Conservation (phyloP, 441 rosid species). For the Pelargonium cotyledonis region DNA sequence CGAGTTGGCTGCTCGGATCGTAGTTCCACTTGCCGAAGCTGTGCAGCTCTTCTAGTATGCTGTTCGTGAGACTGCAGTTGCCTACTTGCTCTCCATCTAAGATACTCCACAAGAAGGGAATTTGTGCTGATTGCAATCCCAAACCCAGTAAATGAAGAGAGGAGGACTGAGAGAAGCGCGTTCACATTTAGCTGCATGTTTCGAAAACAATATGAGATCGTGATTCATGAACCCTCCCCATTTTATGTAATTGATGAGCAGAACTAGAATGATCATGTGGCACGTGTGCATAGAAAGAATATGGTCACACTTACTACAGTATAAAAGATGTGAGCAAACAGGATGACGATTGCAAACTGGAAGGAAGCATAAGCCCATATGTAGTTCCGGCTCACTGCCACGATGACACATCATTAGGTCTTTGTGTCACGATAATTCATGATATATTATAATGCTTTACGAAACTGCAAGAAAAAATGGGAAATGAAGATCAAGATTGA, state of each 20-base stretch:
- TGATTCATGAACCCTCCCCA: not conserved
- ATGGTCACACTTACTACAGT: constrained; percentile 27
- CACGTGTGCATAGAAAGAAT: not conserved
- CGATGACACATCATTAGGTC: constrained; percentile 15
- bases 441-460: constrained; percentile 14
- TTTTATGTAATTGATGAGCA: not conserved
- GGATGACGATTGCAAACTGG: constrained; percentile 41
- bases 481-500: constrained; percentile 10
- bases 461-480: constrained; percentile 16
- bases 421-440: constrained; percentile 19
- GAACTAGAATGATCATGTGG: not conserved
- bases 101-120: constrained; percentile 35
- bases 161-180: constrained; percentile 34
- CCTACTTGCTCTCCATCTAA: constrained; percentile 31
- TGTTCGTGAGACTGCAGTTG: constrained; percentile 23
- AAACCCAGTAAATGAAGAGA: constrained; percentile 37
- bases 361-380: constrained; percentile 42
- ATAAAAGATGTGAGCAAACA: constrained; percentile 40
- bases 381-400: constrained; percentile 41
- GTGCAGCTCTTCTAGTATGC: constrained; percentile 12
- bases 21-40: constrained; percentile 18
- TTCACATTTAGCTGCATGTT: constrained; percentile 31
- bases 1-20: constrained; percentile 7
- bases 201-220: not conserved
- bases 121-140: constrained; percentile 37